Evolutionary conservation across 2,329 filamentous ascomycete species (phyloP), one percentile per base, ranked within the genome.

Genomic region (Penicillium sp.): DNA sequence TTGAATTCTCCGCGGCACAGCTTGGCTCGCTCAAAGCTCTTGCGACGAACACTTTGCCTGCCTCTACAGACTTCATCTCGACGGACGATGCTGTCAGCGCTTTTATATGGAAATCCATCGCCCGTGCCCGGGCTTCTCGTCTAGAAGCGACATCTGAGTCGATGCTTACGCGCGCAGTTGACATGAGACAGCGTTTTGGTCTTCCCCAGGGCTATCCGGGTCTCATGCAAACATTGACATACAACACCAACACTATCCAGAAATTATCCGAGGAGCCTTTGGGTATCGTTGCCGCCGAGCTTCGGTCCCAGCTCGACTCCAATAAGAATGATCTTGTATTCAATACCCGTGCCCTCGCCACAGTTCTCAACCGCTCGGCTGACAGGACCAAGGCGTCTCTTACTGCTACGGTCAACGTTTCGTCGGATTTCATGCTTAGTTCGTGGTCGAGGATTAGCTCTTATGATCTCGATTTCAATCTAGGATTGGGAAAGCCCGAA

Each of bases 71-170:
- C 2, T 79, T 70, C 48, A 58, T 80, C 19, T 77, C 77, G 1
- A 80, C 77, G 0, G 76, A 81, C 47, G 78, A 81, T 56, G 66
- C 71, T 1, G 58, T 81, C 15, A 74, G 64, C 2, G 75, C 76
- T 0, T 73, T 80, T 33, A 63, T 79, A 45, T 81, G 75, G 74
- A 69, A 76, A 53, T 67, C 63, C 0, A 57, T 76, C 9, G 62
- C 66, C 0, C 70, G 72, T 24, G 72, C 67, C 0, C 72, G 77
- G 9, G 55, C 64, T 0, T 49, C 63, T 0, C 70, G 73, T 2
- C 52, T 77, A 0, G 34, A 50, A n/a, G 13, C 50, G 0, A 44
- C 34, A 4, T 28, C 46, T 15, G 34, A 22, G 1, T 65, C 68
- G 13, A 68, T 59, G 2, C 62, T 79, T 12, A 68, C 70, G 2